Evolutionary conservation across 2,329 filamentous ascomycete species (phyloP).

Genomic region (Colletotrichum cereale): DNA sequence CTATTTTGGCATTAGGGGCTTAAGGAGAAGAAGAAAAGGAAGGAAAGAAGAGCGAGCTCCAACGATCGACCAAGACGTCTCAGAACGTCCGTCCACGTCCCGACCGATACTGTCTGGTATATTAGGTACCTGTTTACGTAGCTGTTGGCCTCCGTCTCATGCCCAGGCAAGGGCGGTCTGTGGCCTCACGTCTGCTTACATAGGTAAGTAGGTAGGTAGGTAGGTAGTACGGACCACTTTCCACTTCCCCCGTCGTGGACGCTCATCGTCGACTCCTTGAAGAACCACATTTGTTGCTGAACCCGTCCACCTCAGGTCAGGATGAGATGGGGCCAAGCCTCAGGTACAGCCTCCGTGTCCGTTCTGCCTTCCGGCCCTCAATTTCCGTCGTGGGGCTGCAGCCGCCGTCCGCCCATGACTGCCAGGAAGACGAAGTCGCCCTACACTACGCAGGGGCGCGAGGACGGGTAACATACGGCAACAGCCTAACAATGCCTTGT

Average conservation of each 20-base stretch:
- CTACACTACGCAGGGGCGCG: slow-evolving; percentile 32
- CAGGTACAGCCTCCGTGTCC: slow-evolving; percentile 28
- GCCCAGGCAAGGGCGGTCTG: slow-evolving; percentile 23
- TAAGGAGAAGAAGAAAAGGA: too few relatives aligned
- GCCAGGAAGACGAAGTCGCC: slow-evolving; percentile 26
- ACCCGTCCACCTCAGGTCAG: slow-evolving; percentile 17
- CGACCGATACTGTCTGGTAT: too few relatives aligned
- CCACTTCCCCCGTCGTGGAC: slow-evolving; percentile 29
- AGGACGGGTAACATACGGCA: slow-evolving; percentile 17
- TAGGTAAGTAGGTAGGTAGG: too few relatives aligned
- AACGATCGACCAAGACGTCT: neutral
- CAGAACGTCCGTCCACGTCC: neutral
- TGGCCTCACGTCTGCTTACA: slow-evolving; percentile 27
- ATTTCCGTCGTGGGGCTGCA: neutral
- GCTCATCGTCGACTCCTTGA: slow-evolving; percentile 28
- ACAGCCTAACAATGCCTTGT: slow-evolving; percentile 9
- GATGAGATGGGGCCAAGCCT: slow-evolving; percentile 27
- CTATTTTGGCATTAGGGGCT: neutral
- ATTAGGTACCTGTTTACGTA: neutral
- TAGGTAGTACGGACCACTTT: slow-evolving; percentile 25
- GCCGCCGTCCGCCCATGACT: slow-evolving; percentile 4
- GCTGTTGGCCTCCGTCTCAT: neutral
- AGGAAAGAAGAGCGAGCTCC: neutral
- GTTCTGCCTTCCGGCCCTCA: slow-evolving; percentile 13
- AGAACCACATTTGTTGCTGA: slow-evolving; percentile 16